Base-by-base conservation (phyloP, 2,329 filamentous ascomycete species). In the Reticulascus tulasneorum region DNA sequence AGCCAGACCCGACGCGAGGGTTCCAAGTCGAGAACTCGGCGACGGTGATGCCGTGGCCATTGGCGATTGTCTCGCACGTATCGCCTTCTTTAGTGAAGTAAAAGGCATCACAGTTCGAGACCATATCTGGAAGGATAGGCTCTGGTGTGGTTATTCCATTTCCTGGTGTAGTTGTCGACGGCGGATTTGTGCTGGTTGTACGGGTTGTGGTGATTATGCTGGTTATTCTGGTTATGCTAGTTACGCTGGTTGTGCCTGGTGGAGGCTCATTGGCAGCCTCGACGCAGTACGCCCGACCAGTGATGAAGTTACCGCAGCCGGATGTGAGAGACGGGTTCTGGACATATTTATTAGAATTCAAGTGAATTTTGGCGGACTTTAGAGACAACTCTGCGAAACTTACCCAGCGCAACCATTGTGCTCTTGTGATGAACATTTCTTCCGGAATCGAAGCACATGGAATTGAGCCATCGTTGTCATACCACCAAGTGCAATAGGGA, bases 1-100 rank as follows among this genome's bases (percentile, higher is more conserved):
- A 53, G 10, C 28, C 25, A 5, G 16, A 33, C 7, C 37, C 38
- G 3, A 42, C 39, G 7, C 23, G 13, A 4, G 44, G 44, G 29
- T 52, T 53, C 50, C 48, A 53, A 19, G 22, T 23, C 4, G 17
- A 44, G 20, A 62, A 50, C 11, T 56, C 27, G 8, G 42, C 29
- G 8, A 53, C 28, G 1, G 47, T 31, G 25, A 58, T 52, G 8
- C 46, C 38, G 12, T 33, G 28, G 18, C 33, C 29, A 10, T 17
- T 23, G 5, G 35, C 38, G 15, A 50, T 44, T 8, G 17, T 15
- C 6, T 19, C 18, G 29, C 25, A 35, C 16, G 19, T 24, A n/a
- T 35, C 23, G 16, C 33, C 30, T n/a, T 13, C 9, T 15, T 18
- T 17, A 18, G 39, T 26, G 11, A 29, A 26, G 23, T 47, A 25